Evolutionary conservation across 306 rosid species (phyloP), one percentile per base, ranked within the genome.

Genomic region (Malus sieversii): DNA sequence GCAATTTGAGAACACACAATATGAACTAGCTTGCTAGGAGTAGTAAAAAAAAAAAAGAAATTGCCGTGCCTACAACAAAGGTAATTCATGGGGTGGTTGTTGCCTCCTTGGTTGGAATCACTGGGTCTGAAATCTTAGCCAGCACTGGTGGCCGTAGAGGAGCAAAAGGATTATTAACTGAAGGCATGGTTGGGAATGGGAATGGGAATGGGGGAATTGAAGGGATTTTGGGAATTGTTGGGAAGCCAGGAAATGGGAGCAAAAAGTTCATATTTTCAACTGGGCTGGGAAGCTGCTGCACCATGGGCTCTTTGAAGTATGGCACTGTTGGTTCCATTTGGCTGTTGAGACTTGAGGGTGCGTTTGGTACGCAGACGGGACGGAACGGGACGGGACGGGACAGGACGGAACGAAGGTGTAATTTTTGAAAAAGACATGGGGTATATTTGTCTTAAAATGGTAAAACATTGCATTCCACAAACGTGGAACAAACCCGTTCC

Each of bases 161-260:
- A 64, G 66, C 1, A 6, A 3, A 72, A 23, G 40, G 67, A 35
- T 58, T 35, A 35, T 58, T 35, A 9, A 38, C 11, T 9, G 25
- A 46, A 58, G 68, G 77, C 64, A 23, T 8, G 38, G 33, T 58
- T 35, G 16, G 68, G 57, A 55, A 65, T 5, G 80, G 74, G 20
- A 68, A 27, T 57, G 38, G 74, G 20, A 68, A 27, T 57, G 38
- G 58, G 46, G 80, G 80, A 11, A 45, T 27, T 15, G 25, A 29
- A 77, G 68, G 73, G 12, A 65, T 70, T 66, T 48, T 68, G 16
- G 77, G 73, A 52, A 70, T 29, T 23, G 23, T 29, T 58, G 52
- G 33, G 19, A 71, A 25, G 27, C 75, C 65, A 0, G 33, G 65
- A 18, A 53, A n/a, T 72, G 63, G 66, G 57, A 59, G 18, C 19